Evolutionary conservation across 495 filamentous ascomycete species (phyloP).

Genomic region (Neurospora terricola): DNA sequence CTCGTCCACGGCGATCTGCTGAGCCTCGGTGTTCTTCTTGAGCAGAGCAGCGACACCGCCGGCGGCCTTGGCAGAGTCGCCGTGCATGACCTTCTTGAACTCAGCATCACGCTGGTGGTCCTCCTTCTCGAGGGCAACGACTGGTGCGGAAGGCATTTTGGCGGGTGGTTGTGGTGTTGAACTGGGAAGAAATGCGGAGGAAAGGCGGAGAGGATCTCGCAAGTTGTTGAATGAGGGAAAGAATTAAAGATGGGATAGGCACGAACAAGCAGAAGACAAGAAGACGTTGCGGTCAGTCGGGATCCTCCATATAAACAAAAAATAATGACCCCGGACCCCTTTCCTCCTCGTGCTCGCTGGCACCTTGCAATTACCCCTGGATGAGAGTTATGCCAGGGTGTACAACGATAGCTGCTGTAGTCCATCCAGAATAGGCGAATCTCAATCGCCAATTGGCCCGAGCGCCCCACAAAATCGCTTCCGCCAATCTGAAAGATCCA

Average conservation of each 20-base stretch:
- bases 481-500: background rate
- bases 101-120: conserved; percentile 83
- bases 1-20: conserved; percentile 86
- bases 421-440: conserved; percentile 1
- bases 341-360: background rate
- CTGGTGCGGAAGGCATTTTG: conserved; percentile 54
- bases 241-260: conserved; percentile 3
- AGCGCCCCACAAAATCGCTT: background rate
- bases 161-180: conserved; percentile 2
- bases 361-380: background rate
- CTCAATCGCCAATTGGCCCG: background rate
- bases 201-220: background rate
- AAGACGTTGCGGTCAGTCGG: background rate
- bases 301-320: background rate
- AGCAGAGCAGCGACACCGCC: conserved; percentile 79
- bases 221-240: background rate
- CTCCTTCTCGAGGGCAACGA: conserved; percentile 63
- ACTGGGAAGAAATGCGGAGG: background rate
- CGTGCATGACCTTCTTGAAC: conserved; percentile 89
- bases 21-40: conserved; percentile 68
- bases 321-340: background rate
- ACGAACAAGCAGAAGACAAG: background rate
- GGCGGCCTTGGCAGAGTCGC: conserved; percentile 59
- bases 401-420: background rate
- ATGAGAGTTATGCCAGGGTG: conserved; percentile 1